Conservation (phyloP, 1,284 basidiomycete species). For the Pholiota adiposa region DNA sequence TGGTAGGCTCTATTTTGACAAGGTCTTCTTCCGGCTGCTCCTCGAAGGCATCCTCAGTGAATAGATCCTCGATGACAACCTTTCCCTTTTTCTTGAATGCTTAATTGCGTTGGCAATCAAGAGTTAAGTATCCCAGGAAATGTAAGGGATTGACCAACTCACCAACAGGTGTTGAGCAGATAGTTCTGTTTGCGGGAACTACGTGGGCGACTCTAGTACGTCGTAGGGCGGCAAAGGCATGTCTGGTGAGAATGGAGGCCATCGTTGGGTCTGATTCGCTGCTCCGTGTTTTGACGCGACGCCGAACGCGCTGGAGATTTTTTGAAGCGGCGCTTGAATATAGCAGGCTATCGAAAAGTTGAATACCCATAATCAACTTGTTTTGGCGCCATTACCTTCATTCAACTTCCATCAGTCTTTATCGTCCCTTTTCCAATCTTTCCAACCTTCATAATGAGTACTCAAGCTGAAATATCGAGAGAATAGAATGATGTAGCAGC, state of each 20-base stretch:
- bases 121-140: not conserved
- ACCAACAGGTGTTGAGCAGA: slow-evolving; percentile 18
- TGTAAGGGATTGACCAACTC: not conserved
- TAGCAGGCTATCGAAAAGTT: too few relatives aligned
- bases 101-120: not conserved
- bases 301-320: slow-evolving; percentile 3
- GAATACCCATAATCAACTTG: too few relatives aligned
- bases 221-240: slow-evolving; percentile 5
- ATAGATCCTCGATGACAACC: slow-evolving; percentile 28
- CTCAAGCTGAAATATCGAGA: too few relatives aligned
- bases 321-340: slow-evolving; percentile 6
- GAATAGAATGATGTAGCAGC: too few relatives aligned
- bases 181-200: not conserved
- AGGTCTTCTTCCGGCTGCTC: slow-evolving; percentile 28
- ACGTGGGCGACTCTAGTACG: not conserved
- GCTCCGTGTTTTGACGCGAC: not conserved
- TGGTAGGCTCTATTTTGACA: slow-evolving; percentile 14
- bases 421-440: too few relatives aligned
- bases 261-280: slow-evolving; percentile 6
- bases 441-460: too few relatives aligned
- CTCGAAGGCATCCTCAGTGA: slow-evolving; percentile 25
- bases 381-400: too few relatives aligned
- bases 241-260: slow-evolving; percentile 15
- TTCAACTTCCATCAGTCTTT: too few relatives aligned
- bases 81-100: slow-evolving; percentile 32